Percentiles rank a stretch among this genome's conserved stretches.
Evolutionary conservation across 179 eudicot genomes (phyloP).

Genomic region (Spergularia azorica): DNA sequence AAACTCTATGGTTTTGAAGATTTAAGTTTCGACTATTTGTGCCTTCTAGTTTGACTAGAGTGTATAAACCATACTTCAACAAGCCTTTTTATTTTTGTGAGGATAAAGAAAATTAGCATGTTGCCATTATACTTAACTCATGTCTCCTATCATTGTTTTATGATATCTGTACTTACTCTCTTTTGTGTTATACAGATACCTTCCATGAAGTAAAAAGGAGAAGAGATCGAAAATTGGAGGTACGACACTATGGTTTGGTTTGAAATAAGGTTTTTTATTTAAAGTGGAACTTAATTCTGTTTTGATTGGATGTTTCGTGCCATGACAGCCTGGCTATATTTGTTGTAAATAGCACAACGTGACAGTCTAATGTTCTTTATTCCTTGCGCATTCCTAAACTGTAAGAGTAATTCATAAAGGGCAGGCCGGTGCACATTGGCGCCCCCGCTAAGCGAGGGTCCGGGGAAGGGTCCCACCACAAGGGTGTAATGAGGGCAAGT

Average conservation of each 20-base stretch:
- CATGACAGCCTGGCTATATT: background rate
- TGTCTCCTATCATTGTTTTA: background rate
- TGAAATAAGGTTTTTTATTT: background rate
- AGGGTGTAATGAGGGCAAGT: no score
- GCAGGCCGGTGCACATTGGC: no score
- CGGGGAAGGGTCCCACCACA: no score
- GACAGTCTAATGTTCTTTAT: no score
- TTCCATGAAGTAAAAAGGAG: constrained; percentile 39
- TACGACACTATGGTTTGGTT: constrained; percentile 10
- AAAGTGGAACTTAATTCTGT: background rate
- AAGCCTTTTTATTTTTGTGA: background rate
- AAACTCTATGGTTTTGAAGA: no score
- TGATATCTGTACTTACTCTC: background rate
- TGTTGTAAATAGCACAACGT: no score
- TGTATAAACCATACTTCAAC: background rate
- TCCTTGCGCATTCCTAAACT: no score
- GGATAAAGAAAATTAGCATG: background rate
- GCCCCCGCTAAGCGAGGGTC: no score
- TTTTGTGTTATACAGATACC: constrained; percentile 25
- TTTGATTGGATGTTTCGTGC: background rate
- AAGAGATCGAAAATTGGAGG: constrained; percentile 41
- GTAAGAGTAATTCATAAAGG: no score
- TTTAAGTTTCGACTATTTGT: no score
- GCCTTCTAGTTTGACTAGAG: no score
- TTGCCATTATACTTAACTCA: background rate